Base-by-base conservation (phyloP, 371 early-diverging fungal genomes). In the Sporodiniella umbellata region DNA sequence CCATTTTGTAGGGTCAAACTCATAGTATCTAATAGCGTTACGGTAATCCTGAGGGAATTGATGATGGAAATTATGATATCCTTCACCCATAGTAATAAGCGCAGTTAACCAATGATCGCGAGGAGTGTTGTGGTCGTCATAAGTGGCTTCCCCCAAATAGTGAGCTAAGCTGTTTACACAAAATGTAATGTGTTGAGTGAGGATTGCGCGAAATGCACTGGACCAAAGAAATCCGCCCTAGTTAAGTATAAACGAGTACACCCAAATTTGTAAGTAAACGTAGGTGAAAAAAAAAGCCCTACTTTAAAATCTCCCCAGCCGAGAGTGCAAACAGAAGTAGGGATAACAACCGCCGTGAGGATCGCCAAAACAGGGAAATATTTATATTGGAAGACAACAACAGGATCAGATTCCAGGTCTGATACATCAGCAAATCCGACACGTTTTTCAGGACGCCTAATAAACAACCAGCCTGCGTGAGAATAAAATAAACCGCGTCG, bases 1-100 rank as follows among this genome's bases (percentile, higher is more conserved):
- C 96, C 95, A 95, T 69, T 95, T 96, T 60, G 97, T 94, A 22
- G 97, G 97, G 59, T 96, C 95, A 64, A 93, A 96, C 74, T 96
- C 94, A 53, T 83, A 84, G 59, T 79, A 88, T 53, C 72, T 60
- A 68, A 96, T 89, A 43, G 93, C 96, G 60, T 96, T 96, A 53
- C 97, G 88, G 76, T 93, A 96, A 75, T 96, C 97, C 54, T 86
- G 81, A 51, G 97, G 97, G 82, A 95, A 96, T 70, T 94, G 90
- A 75, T 95, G 95, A 56, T 93, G 94, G 80, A 90, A 90, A 70
- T 91, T 90, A 80, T 90, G 93, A 65, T 90, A 90, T 11, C 90
- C 90, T 70, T 93, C 91, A 42, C 92, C 92, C 64, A 90, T 58
- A 4, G 90, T 90, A 42, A 87, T 79, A 25, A 90, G 45, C 17